Percentiles rank a stretch among this genome's conserved stretches.
These are phyloP conservation scores for Megacollybia marginata DNA, from an alignment of 768 basidiomycete genomes.

Conservation along the genomic window DNA sequence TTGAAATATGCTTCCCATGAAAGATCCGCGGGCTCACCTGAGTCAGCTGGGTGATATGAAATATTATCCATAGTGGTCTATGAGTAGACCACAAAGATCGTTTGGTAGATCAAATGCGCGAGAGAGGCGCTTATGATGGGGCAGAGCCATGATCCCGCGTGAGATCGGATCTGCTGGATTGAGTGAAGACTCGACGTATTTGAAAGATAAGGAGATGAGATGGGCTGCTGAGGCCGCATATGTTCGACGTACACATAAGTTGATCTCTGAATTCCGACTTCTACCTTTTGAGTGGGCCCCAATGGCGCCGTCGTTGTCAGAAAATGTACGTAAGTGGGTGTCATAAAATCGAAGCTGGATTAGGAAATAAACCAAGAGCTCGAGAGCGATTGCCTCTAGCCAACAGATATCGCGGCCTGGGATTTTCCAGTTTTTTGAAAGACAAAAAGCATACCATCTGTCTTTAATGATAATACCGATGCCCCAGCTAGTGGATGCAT, in stretches of 20 bases:
- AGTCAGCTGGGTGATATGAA: too few species aligned
- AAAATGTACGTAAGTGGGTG: slow-evolving; percentile 2
- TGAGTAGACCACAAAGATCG: background rate
- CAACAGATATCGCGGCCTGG: slow-evolving; percentile 5
- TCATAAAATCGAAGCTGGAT: background rate
- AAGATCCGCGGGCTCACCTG: too few species aligned
- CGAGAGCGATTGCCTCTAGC: slow-evolving; percentile 2
- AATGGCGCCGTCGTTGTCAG: background rate
- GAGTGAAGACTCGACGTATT: slow-evolving; percentile 7
- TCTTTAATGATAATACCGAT: slow-evolving; percentile 1
- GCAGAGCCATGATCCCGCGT: slow-evolving; percentile 5
- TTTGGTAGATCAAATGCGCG: slow-evolving; percentile 2
- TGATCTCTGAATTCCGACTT: slow-evolving; percentile 3
- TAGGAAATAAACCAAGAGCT: slow-evolving; percentile 11
- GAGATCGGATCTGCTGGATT: slow-evolving; percentile 16
- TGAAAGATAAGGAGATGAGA: slow-evolving; percentile 5
- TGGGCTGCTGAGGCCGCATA: background rate
- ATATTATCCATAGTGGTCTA: slow-evolving; percentile 1
- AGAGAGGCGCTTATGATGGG: background rate
- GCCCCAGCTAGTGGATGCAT: slow-evolving; percentile 4
- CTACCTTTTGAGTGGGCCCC: slow-evolving; percentile 4
- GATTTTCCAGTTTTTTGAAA: slow-evolving; percentile 5
- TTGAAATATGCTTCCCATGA: too few species aligned
- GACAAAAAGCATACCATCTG: slow-evolving; percentile 2
- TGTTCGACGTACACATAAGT: slow-evolving; percentile 8